Conservation (phyloP, 148 eudicot genomes). For the Rheum nobile region DNA sequence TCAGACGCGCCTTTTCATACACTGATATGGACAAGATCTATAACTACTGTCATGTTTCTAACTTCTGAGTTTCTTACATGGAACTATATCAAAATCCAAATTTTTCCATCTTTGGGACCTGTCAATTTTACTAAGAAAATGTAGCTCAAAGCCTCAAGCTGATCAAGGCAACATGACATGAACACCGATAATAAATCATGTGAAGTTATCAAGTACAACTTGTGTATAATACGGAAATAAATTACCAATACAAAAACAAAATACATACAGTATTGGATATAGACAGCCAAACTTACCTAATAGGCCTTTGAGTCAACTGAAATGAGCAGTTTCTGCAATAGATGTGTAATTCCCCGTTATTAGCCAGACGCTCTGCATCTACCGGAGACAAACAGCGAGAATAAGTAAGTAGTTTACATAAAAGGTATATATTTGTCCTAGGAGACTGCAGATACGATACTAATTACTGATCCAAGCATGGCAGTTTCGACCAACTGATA, state of each 20-base stretch:
- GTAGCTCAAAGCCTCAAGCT: background rate
- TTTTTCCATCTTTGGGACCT: background rate
- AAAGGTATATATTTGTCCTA: too few species aligned
- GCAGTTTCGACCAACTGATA: background rate
- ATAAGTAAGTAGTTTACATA: background rate
- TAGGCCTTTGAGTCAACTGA: conserved; percentile 36
- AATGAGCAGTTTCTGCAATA: conserved; percentile 62
- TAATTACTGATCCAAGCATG: background rate
- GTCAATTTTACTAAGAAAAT: background rate
- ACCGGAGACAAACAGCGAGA: conserved; percentile 8
- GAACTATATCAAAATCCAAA: background rate
- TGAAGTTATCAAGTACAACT: background rate
- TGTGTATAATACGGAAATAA: background rate
- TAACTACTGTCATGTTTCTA: background rate
- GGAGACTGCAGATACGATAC: background rate
- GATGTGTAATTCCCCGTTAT: conserved; percentile 42
- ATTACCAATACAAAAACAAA: background rate
- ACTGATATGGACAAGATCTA: background rate
- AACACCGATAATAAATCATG: background rate
- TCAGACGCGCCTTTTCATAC: too few species aligned
- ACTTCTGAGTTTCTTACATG: background rate
- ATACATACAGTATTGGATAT: background rate
- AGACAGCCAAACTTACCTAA: conserved; percentile 25
- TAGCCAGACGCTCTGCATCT: conserved; percentile 43
- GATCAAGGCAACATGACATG: background rate